phyloP scores from a whole-genome alignment of 768 basidiomycete genomes.

The Phanerochaete carnosa region DNA sequence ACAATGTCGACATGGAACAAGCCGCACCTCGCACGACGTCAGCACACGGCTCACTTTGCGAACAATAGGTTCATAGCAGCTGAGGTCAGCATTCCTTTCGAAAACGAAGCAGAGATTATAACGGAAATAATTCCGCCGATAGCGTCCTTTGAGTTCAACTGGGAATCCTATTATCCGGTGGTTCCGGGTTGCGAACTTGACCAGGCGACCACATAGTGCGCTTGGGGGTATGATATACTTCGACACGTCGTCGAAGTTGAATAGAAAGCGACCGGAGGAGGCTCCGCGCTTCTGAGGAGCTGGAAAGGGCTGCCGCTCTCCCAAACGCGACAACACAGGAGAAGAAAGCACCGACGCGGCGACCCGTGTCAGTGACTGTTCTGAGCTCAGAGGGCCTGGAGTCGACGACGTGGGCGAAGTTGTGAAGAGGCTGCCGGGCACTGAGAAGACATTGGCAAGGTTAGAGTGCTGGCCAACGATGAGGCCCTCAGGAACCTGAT shows the following conservation, averaged over 20 bases:
- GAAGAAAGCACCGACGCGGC: constrained; percentile 53
- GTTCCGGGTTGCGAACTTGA: constrained; percentile 77
- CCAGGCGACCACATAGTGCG: constrained; percentile 82
- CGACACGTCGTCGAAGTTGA: constrained; percentile 89
- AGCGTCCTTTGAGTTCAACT: constrained; percentile 67
- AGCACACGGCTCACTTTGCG: constrained; percentile 92
- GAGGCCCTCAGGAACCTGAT: constrained; percentile 92
- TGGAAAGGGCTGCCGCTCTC: constrained; percentile 20
- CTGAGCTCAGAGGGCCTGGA: constrained; percentile 19
- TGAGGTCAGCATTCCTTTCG: constrained; percentile 83
- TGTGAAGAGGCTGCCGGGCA: constrained; percentile 19
- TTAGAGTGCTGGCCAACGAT: constrained; percentile 45
- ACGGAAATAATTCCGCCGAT: constrained; percentile 84
- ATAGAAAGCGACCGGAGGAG: constrained; percentile 56
- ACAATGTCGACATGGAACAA: constrained; percentile 19
- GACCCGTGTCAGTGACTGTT: constrained; percentile 40
- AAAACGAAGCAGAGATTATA: constrained; percentile 98
- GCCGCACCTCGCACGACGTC: constrained; percentile 76
- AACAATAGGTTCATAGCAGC: constrained; percentile 94
- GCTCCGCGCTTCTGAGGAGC: constrained; percentile 44
- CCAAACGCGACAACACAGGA: constrained; percentile 40
- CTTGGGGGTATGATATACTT: constrained; percentile 92
- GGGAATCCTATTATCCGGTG: constrained; percentile 94
- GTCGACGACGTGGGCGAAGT: constrained; percentile 34
- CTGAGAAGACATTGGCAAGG: constrained; percentile 5